phyloP scores from a whole-genome alignment of 306 rosid species.

The Rosa chinensis region DNA sequence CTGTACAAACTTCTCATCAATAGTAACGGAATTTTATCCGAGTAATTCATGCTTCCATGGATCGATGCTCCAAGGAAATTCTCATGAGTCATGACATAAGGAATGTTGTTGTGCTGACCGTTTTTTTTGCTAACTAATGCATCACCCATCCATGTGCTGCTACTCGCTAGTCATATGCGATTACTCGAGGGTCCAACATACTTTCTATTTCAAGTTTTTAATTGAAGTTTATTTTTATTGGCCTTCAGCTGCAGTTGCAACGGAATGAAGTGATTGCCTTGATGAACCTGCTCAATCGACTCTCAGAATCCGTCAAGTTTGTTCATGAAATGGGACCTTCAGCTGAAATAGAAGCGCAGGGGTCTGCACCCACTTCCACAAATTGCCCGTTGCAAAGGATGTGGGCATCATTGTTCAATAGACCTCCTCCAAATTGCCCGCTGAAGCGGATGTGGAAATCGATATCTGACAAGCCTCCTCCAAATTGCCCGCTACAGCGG shows the following conservation, averaged over 20 bases:
- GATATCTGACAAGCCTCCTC: background rate
- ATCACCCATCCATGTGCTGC: background rate
- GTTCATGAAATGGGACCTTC: constrained; percentile 71
- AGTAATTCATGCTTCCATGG: background rate
- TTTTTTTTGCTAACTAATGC: background rate
- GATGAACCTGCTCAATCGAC: constrained; percentile 83
- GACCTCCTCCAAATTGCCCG: constrained; percentile 27
- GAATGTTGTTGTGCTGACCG: background rate
- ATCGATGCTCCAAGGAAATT: background rate
- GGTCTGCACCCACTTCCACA: constrained; percentile 30
- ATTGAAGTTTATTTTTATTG: constrained; percentile 10
- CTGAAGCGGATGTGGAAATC: constrained; percentile 10
- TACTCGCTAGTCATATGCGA: constrained; percentile 8
- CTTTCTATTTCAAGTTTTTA: background rate
- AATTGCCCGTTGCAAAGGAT: constrained; percentile 45
- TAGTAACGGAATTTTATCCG: background rate
- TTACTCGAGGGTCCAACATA: constrained; percentile 4
- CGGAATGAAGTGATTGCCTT: constrained; percentile 93
- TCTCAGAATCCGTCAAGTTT: constrained; percentile 74
- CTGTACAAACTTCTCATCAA: background rate
- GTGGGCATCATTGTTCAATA: constrained; percentile 41
- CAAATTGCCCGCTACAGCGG: constrained; percentile 12
- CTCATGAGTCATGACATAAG: background rate
- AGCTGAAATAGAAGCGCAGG: constrained; percentile 53
- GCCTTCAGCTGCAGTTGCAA: constrained; percentile 77